Conservation (phyloP, 345 rosid genomes). For the Balakata baccata region DNA sequence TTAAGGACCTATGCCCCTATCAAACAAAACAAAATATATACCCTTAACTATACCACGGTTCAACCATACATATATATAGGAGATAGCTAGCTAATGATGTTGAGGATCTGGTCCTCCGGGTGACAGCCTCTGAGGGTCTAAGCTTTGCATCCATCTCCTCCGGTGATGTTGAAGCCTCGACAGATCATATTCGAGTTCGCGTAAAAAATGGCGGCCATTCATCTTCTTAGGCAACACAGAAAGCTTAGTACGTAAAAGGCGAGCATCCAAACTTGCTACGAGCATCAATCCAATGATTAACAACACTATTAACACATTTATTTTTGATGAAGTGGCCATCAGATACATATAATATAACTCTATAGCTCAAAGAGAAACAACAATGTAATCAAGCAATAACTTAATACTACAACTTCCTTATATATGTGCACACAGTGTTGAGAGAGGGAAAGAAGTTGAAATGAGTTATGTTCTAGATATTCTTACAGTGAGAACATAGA, state of each 20-base stretch:
- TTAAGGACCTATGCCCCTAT: too few species aligned
- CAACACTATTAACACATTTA: background rate
- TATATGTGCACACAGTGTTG: background rate
- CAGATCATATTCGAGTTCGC: slow-evolving; percentile 24
- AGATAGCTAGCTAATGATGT: slow-evolving; percentile 27
- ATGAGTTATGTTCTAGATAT: background rate
- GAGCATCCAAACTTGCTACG: slow-evolving; percentile 15
- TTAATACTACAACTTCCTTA: background rate
- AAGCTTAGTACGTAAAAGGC: background rate
- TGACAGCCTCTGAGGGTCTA: slow-evolving; percentile 19
- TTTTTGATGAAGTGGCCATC: slow-evolving; percentile 24
- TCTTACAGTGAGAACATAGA: too few species aligned
- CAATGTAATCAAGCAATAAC: too few species aligned
- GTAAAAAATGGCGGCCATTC: background rate
- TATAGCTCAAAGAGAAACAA: background rate
- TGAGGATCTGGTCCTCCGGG: slow-evolving; percentile 51
- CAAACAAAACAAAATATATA: background rate
- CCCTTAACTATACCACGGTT: background rate
- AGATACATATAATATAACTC: background rate
- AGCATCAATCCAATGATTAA: slow-evolving; percentile 19
- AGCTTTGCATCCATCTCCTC: slow-evolving; percentile 27
- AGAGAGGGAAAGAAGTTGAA: background rate
- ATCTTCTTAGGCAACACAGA: slow-evolving; percentile 1
- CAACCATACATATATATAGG: too few species aligned
- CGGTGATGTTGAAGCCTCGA: slow-evolving; percentile 4